Evolutionary conservation across 176 grass and related monocot genomes (phyloP).

Genomic region (Oryza meridionalis): DNA sequence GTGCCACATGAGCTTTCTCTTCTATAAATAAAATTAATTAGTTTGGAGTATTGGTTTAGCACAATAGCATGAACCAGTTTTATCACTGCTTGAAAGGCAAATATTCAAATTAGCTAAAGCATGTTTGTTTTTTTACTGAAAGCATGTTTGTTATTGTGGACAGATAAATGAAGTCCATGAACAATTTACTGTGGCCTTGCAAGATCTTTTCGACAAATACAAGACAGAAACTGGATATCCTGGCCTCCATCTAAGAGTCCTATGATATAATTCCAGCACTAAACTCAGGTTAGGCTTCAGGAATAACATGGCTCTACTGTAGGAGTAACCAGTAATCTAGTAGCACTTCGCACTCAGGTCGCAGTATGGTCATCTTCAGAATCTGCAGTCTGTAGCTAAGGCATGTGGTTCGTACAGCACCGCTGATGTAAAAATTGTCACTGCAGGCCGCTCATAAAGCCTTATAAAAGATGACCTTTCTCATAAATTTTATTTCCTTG

Average conservation of each 20-base stretch:
- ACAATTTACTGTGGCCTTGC: slow-evolving; percentile 61
- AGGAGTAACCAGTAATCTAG: neutral
- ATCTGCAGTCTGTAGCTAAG: neutral
- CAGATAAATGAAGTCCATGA: slow-evolving; percentile 88
- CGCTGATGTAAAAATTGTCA: neutral
- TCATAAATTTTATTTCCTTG: neutral
- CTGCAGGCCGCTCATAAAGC: slow-evolving; percentile 19
- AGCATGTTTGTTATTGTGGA: slow-evolving; percentile 10
- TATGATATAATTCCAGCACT: slow-evolving; percentile 38
- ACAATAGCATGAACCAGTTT: neutral
- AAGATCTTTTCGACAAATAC: slow-evolving; percentile 82
- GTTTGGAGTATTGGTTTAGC: neutral
- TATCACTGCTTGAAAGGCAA: neutral
- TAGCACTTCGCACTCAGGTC: neutral
- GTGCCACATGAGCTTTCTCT: neutral
- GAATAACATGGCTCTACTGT: slow-evolving; percentile 25
- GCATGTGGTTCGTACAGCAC: neutral
- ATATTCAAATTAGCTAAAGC: neutral
- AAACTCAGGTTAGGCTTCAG: slow-evolving; percentile 25
- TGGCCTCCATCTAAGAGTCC: slow-evolving; percentile 62
- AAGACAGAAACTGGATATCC: slow-evolving; percentile 66
- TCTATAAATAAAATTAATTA: neutral
- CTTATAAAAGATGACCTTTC: neutral
- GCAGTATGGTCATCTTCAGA: neutral
- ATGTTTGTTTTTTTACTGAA: slow-evolving; percentile 3